Percentiles rank a stretch among this genome's conserved stretches.
phyloP scores from a whole-genome alignment of 257 asterid genomes.

The Prunella vulgaris region DNA sequence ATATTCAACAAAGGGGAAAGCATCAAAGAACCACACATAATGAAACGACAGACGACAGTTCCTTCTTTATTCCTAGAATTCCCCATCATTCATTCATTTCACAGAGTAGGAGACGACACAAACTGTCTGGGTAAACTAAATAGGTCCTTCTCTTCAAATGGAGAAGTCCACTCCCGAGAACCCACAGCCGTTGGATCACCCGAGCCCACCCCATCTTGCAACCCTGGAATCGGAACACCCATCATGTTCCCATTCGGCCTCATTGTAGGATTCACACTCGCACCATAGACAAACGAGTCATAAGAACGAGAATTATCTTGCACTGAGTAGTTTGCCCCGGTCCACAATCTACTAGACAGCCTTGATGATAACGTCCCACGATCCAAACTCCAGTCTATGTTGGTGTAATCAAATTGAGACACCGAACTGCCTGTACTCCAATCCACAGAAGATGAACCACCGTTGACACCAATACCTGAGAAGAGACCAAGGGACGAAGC shows the following conservation, averaged over 20 bases:
- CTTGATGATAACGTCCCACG: slow-evolving; percentile 28
- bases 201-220: slow-evolving; percentile 36
- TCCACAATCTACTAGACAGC: slow-evolving; percentile 44
- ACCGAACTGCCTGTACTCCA: slow-evolving; percentile 50
- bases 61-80: slow-evolving; percentile 22
- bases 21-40: neutral
- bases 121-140: slow-evolving; percentile 89
- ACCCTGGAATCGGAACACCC: neutral
- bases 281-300: slow-evolving; percentile 52
- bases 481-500: slow-evolving; percentile 71
- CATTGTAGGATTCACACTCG: slow-evolving; percentile 43
- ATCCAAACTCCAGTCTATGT: slow-evolving; percentile 62
- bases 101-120: slow-evolving; percentile 84
- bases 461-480: slow-evolving; percentile 35
- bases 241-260: slow-evolving; percentile 43
- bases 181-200: slow-evolving; percentile 36
- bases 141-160: slow-evolving; percentile 85
- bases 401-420: slow-evolving; percentile 44
- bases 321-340: slow-evolving; percentile 27
- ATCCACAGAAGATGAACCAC: slow-evolving; percentile 44
- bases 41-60: neutral
- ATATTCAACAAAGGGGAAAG: neutral
- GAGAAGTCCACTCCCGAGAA: slow-evolving; percentile 86
- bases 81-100: slow-evolving; percentile 15
- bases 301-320: slow-evolving; percentile 34